Base-by-base conservation (phyloP, 2,329 filamentous ascomycete genomes). In the Cercospora brassicicola region DNA sequence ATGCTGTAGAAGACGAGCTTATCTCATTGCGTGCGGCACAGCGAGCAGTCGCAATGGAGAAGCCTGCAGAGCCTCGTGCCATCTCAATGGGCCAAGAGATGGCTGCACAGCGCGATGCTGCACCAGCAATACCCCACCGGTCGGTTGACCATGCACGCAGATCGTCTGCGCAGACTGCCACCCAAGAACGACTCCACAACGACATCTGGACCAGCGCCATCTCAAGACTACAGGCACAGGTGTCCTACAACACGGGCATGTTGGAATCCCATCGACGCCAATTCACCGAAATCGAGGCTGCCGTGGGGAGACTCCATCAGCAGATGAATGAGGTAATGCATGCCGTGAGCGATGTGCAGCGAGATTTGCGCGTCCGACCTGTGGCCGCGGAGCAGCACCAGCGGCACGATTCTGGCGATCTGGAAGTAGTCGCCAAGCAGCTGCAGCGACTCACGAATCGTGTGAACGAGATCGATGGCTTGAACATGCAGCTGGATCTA, bases 401-500 rank as follows among this genome's bases (percentile, higher is more conserved):
- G 13, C 72, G 72, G 18, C 74, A 76, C 26, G 78, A 79, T 65
- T 53, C 73, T 11, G 73, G 68, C 36, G 81, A 82, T 31, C 74
- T 85, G 11, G 82, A 84, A 53, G 74, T 83, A 10, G 79, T 85
- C 67, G 80, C 81, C 9, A 76, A 76, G 20, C 81, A 81, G 67
- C 77, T 59, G 74, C 74, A 28, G 75, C 64, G 69, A n/a, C 60
- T 84, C 26, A 78, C 80, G 7, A 78, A 77, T 57, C 82, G 82
- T 72, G 79, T 79, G 8, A 81, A 79, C 33, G 83, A 85, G 67
- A 76, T 85, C 10, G 83, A 84, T 62, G 79, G 76, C 4, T 68
- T 85, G 56, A 83, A 80, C 69, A 77, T 84, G 71, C 81, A 82
- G 60, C 74, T 85, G 10, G 82, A 84, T 60, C 79, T 85, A 11